Conservation (phyloP, 352 stramenopile species). For the Pythium phragmitis region DNA sequence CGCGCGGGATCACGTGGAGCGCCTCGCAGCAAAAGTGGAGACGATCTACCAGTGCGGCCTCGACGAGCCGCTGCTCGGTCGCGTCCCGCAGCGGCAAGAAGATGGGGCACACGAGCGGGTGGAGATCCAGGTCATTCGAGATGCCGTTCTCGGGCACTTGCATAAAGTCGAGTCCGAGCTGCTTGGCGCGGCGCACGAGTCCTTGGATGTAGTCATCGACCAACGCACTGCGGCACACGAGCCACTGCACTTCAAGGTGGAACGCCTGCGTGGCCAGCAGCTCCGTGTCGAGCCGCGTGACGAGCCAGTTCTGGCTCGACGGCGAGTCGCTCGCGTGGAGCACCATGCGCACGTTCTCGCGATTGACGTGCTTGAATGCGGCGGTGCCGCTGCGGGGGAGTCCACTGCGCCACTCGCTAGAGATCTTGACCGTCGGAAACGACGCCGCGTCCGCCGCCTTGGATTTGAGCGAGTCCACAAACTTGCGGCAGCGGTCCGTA, state of each 20-base stretch:
- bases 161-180: constrained; percentile 71
- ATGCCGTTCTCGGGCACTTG: constrained; percentile 75
- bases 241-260: constrained; percentile 85
- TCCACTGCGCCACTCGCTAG: constrained; percentile 43
- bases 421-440: constrained; percentile 58
- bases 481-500: constrained; percentile 64
- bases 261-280: constrained; percentile 68
- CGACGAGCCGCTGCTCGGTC: constrained; percentile 52
- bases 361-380: constrained; percentile 66
- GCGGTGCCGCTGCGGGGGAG: constrained; percentile 46
- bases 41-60: constrained; percentile 52
- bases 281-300: constrained; percentile 74
- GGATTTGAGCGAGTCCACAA: constrained; percentile 61
- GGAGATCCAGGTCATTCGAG: constrained; percentile 75
- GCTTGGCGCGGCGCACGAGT: constrained; percentile 69
- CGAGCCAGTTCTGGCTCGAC: constrained; percentile 82
- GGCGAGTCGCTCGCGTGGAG: constrained; percentile 62
- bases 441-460: constrained; percentile 54
- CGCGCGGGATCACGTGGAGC: constrained; percentile 56
- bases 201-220: constrained; percentile 79
- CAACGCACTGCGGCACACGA: constrained; percentile 77
- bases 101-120: constrained; percentile 75
- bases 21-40: constrained; percentile 77
- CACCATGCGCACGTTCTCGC: constrained; percentile 72
- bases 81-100: constrained; percentile 57